Evolutionary conservation across 2,329 filamentous ascomycete species (phyloP), one percentile per base, ranked within the genome.

Genomic region (Monosporascus sp.): DNA sequence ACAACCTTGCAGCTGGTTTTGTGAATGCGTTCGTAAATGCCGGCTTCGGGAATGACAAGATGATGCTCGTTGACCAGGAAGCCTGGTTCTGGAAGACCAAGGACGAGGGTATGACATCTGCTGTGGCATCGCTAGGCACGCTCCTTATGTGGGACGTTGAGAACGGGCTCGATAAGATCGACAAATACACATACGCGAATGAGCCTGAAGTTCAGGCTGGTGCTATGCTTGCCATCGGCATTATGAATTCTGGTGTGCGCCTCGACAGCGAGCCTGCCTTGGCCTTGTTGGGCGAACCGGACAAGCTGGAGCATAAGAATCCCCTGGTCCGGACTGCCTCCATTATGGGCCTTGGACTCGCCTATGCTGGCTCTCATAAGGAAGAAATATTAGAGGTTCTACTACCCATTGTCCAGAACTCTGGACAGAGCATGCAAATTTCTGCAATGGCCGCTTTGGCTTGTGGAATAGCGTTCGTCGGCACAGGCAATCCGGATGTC

Each of bases 11-110:
- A 4, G 94, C 93, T 51, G 91, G 88, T 4, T 97, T 99, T 62
- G 95, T 99, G 59, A 99, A 99, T 67, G 90, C 89, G 0, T 97
- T 99, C 65, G 91, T 94, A 57, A 99, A 99, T 63, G 92, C 94
- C 50, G 94, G 94, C 35, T 99, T 91, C 63, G 89, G 91, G 44
- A 89, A 92, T 54, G 94, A 99, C 72, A 97, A 97, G 79, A 88
- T 99, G 83, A 97, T 99, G 93, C 78, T 97, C 54, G 87, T 90
- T 43, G 88, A 94, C 20, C 87, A 89, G 54, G 86, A 88, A 63
- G 89, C 88, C 58, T 99, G 94, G 93, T 90, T 99, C 5, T 99
- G 91, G 90, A 99, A 97, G 78, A 97, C 95, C 20, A 99, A 99
- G 74, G 91, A 95, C 43, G 92, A 97, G 65, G 94, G 94, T 59